Conservation (phyloP, 495 filamentous ascomycete species). For the Neurospora hispaniola region DNA sequence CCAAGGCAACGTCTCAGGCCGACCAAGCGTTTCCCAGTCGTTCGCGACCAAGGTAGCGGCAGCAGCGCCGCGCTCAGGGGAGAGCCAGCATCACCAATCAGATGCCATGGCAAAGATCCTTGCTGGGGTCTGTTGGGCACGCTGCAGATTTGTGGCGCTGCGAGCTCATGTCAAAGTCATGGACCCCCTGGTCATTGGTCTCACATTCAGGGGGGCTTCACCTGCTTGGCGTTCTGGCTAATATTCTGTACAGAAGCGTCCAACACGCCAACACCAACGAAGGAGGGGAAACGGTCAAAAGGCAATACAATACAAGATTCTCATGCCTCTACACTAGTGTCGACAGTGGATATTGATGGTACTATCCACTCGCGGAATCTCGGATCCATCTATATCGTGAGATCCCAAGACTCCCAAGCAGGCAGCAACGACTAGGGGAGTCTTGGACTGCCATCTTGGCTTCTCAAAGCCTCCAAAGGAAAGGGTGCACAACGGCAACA, state of each 20-base stretch:
- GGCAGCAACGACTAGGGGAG: neutral
- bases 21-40: neutral
- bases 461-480: neutral
- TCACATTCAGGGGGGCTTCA: neutral
- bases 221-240: neutral
- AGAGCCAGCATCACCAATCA: neutral
- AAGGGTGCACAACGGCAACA: neutral
- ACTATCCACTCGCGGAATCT: neutral
- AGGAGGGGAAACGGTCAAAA: neutral
- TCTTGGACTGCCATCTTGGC: neutral
- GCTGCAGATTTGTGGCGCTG: constrained; percentile 10
- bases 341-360: neutral
- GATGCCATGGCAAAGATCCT: neutral
- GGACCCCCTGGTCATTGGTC: neutral
- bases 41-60: neutral
- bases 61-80: neutral
- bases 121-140: neutral
- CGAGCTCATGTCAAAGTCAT: neutral
- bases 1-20: neutral
- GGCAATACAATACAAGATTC: neutral
- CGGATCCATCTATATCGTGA: neutral
- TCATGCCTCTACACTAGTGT: neutral
- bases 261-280: neutral
- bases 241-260: neutral
- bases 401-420: neutral